Conservation (phyloP, 2,329 filamentous ascomycete species). For the Lachnellula cervina region DNA sequence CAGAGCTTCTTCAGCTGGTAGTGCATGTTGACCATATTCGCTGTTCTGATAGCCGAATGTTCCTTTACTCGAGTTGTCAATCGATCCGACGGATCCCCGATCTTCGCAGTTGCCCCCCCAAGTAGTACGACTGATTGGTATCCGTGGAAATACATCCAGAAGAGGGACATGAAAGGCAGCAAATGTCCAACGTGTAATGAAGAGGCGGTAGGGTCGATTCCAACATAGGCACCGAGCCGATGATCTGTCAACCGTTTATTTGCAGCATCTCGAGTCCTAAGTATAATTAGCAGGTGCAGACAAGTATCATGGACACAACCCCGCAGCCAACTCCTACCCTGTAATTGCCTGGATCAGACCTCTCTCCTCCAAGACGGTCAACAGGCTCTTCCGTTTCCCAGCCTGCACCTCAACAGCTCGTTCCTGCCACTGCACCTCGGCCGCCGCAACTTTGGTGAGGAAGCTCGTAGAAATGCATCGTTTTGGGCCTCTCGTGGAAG, state of each 20-base stretch:
- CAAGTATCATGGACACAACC: background rate
- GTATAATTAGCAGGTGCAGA: slow-evolving; percentile 5
- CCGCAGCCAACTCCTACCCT: slow-evolving; percentile 48
- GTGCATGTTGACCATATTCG: slow-evolving; percentile 64
- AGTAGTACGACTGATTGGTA: slow-evolving; percentile 63
- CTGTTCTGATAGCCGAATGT: slow-evolving; percentile 46
- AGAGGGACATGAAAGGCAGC: slow-evolving; percentile 75
- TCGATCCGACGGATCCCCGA: slow-evolving; percentile 74
- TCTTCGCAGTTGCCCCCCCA: slow-evolving; percentile 69
- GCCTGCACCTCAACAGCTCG: slow-evolving; percentile 43
- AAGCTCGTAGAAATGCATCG: slow-evolving; percentile 32
- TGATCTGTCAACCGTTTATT: slow-evolving; percentile 59
- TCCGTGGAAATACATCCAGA: slow-evolving; percentile 78
- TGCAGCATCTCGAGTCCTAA: slow-evolving; percentile 44
- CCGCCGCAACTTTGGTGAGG: slow-evolving; percentile 31
- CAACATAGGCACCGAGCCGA: slow-evolving; percentile 70
- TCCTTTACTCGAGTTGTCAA: slow-evolving; percentile 55
- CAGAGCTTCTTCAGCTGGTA: slow-evolving; percentile 69
- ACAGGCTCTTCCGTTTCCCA: slow-evolving; percentile 49
- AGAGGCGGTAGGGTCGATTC: slow-evolving; percentile 74
- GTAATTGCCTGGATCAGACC: slow-evolving; percentile 71
- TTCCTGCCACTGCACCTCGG: slow-evolving; percentile 41
- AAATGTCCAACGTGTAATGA: slow-evolving; percentile 80
- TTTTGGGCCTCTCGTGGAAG: slow-evolving; percentile 11
- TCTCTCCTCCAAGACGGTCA: slow-evolving; percentile 64